Conservation (phyloP, 1,284 basidiomycete species). For the Phaffia rhodozyma region DNA sequence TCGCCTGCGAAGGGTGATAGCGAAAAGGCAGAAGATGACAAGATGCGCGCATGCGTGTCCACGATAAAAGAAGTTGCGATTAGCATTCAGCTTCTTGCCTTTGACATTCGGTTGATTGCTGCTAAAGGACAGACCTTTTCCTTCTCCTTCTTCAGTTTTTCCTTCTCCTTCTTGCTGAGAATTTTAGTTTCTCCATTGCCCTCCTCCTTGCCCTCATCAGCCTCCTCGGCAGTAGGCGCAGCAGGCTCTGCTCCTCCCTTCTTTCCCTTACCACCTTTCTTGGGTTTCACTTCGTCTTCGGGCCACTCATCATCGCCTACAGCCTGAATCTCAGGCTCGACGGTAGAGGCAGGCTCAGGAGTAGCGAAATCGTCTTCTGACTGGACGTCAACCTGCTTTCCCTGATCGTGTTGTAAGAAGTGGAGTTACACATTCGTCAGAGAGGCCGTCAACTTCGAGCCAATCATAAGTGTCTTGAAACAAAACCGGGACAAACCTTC, state of each 20-base stretch:
- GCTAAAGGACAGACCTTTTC: constrained; percentile 54
- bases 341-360: constrained; percentile 28
- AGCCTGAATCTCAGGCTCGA: constrained; percentile 3
- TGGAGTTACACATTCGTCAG: too few species aligned
- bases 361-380: constrained; percentile 49
- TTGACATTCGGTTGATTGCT: too few species aligned
- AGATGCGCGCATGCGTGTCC: background rate
- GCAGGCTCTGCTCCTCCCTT: constrained; percentile 18
- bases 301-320: constrained; percentile 34
- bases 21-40: constrained; percentile 1
- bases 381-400: background rate
- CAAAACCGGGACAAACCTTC: constrained; percentile 17
- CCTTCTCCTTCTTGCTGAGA: constrained; percentile 82
- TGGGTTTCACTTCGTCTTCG: constrained; percentile 35
- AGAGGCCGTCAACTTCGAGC: too few species aligned
- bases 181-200: constrained; percentile 36
- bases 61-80: background rate
- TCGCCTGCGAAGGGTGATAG: constrained; percentile 48
- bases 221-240: constrained; percentile 22
- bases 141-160: constrained; percentile 83
- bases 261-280: constrained; percentile 38
- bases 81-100: too few species aligned
- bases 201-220: constrained; percentile 34
- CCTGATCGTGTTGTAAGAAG: background rate
- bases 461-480: too few species aligned